Conservation (phyloP, 2,329 filamentous ascomycete genomes). For the Ilyonectria robusta region DNA sequence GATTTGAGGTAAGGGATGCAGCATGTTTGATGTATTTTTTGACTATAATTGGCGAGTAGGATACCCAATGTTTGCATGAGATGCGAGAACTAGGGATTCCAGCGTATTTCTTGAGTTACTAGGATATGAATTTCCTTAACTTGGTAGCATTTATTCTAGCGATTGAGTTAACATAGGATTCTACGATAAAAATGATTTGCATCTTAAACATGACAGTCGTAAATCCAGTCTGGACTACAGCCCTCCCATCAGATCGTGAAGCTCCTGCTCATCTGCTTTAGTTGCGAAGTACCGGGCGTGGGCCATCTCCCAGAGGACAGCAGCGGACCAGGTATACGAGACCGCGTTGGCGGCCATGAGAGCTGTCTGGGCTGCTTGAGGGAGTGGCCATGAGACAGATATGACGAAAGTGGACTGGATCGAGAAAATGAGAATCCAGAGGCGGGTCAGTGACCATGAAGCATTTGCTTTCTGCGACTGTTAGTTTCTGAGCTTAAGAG, state of each 20-base stretch:
- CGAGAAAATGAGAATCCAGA: constrained; percentile 28
- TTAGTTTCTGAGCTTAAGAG: neutral
- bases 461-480: constrained; percentile 27
- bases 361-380: constrained; percentile 13
- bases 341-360: constrained; percentile 25
- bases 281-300: constrained; percentile 27
- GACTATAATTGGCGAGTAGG: neutral
- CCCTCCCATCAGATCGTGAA: constrained; percentile 35
- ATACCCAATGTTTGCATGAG: constrained; percentile 24
- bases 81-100: neutral
- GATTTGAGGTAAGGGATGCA: neutral
- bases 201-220: too few relatives aligned
- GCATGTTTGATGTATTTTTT: constrained; percentile 9
- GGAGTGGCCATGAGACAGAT: constrained; percentile 11
- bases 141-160: neutral
- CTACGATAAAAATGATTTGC: neutral
- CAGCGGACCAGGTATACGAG: constrained; percentile 30
- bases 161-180: neutral
- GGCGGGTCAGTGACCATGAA: constrained; percentile 26
- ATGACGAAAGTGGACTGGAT: constrained; percentile 23
- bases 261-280: constrained; percentile 35
- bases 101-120: neutral
- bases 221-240: neutral
- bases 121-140: neutral
- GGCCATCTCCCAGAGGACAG: constrained; percentile 29